A percentile compares a stretch with the other conserved stretches of the same genome.
Conservation (phyloP, 1,284 basidiomycete genomes). For the Cystobasidium pallidum region DNA sequence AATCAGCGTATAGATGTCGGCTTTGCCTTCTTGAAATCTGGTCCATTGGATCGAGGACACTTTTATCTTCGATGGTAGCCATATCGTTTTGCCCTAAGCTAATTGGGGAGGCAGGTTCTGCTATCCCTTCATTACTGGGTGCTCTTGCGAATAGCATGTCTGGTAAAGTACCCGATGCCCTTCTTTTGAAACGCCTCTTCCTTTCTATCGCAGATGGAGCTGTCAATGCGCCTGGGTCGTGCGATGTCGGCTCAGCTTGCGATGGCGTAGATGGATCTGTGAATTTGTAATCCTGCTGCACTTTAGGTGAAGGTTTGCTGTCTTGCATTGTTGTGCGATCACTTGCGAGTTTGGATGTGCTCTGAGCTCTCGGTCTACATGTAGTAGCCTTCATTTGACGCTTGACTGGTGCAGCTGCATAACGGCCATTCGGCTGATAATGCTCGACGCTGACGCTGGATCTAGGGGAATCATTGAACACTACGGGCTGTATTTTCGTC, state of each 20-base stretch:
- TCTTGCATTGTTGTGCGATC: background rate
- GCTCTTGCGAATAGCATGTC: conserved; percentile 28
- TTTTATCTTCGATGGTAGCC: conserved; percentile 11
- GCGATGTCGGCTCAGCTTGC: background rate
- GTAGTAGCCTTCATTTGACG: background rate
- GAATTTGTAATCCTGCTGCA: background rate
- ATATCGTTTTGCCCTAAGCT: background rate
- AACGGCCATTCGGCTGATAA: conserved; percentile 3
- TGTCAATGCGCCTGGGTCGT: background rate
- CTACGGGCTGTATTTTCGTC: conserved; percentile 18
- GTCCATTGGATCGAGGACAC: conserved; percentile 30
- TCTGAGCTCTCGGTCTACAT: background rate
- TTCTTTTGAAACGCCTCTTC: background rate
- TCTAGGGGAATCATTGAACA: conserved; percentile 29
- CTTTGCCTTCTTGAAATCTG: background rate
- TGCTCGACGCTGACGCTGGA: conserved; percentile 19
- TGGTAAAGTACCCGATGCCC: conserved; percentile 28
- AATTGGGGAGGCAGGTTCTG: background rate
- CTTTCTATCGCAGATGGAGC: background rate
- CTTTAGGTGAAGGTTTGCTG: background rate
- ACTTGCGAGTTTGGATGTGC: background rate
- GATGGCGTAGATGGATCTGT: background rate
- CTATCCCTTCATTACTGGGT: background rate
- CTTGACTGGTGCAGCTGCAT: background rate
- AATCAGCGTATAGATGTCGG: background rate